Conservation (phyloP, 202 grass and related monocot species). For the Elaeis oleifera region DNA sequence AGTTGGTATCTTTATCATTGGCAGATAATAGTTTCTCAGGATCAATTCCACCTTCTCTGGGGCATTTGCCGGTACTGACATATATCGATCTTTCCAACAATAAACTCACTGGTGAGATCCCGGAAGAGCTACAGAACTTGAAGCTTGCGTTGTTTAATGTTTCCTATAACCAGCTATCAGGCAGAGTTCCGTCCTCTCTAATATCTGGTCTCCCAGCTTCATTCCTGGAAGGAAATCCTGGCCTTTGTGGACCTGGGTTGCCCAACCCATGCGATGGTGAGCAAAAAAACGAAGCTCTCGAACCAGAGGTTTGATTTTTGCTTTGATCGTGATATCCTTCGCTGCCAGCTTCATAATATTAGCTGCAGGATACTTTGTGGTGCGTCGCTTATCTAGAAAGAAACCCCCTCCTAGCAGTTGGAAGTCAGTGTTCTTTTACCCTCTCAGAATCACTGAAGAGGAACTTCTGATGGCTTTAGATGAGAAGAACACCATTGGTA, state of each 20-base stretch:
- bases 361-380: constrained; percentile 28
- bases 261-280: constrained; percentile 24
- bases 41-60: constrained; percentile 49
- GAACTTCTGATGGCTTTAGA: constrained; percentile 37
- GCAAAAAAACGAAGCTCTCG: constrained; percentile 11
- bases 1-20: constrained; percentile 60
- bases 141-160: constrained; percentile 75
- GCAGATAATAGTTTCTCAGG: constrained; percentile 54
- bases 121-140: constrained; percentile 43
- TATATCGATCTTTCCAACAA: constrained; percentile 82
- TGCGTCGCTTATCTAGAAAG: constrained; percentile 12
- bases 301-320: constrained; percentile 20
- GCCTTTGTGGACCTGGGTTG: constrained; percentile 51
- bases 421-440: constrained; percentile 61
- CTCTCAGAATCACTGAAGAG: constrained; percentile 44
- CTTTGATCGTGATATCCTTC: constrained; percentile 31
- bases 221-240: constrained; percentile 56
- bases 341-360: constrained; percentile 26
- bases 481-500: constrained; percentile 40
- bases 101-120: constrained; percentile 48
- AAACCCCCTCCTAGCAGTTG: constrained; percentile 9
- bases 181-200: constrained; percentile 44
- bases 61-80: constrained; percentile 54
- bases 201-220: constrained; percentile 55
- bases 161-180: constrained; percentile 60